Conservation (phyloP, 768 basidiomycete genomes). For the Tricholoma sp. region DNA sequence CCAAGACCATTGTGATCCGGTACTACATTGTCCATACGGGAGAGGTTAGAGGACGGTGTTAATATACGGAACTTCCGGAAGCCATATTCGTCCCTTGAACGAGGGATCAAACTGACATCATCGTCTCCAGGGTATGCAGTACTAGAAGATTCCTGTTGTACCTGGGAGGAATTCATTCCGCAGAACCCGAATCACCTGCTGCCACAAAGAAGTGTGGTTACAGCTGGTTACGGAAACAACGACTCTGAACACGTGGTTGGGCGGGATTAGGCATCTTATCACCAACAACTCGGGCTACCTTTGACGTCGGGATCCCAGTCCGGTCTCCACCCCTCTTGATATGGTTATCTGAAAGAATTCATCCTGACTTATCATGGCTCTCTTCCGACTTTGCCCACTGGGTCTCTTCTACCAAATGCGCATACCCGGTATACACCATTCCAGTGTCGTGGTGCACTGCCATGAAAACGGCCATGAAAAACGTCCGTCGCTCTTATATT, state of each 20-base stretch:
- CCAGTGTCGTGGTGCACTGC: slow-evolving; percentile 28
- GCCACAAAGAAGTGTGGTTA: neutral
- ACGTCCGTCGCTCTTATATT: slow-evolving; percentile 45
- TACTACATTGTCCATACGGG: slow-evolving; percentile 34
- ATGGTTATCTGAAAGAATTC: slow-evolving; percentile 32
- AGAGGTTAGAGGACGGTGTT: slow-evolving; percentile 43
- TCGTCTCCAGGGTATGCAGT: neutral
- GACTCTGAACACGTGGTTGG: slow-evolving; percentile 12
- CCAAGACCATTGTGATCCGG: slow-evolving; percentile 76
- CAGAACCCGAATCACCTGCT: neutral
- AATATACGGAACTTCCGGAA: slow-evolving; percentile 69
- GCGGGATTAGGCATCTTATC: slow-evolving; percentile 2
- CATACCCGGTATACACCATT: slow-evolving; percentile 35
- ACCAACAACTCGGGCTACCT: slow-evolving; percentile 3
- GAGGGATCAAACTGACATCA: slow-evolving; percentile 9
- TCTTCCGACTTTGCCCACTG: slow-evolving; percentile 22
- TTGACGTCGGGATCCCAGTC: slow-evolving; percentile 7
- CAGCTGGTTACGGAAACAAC: too few relatives aligned
- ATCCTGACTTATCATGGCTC: slow-evolving; percentile 15
- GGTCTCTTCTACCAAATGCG: slow-evolving; percentile 43
- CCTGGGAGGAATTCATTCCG: slow-evolving; percentile 21
- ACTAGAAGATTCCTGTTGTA: slow-evolving; percentile 16
- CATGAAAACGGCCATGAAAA: slow-evolving; percentile 41
- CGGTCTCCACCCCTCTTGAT: slow-evolving; percentile 18
- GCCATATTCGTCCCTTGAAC: slow-evolving; percentile 71